Evolutionary conservation across 2,329 filamentous ascomycete genomes (phyloP), one percentile per base, ranked within the genome.

Genomic region (Botryosphaeria agaves): DNA sequence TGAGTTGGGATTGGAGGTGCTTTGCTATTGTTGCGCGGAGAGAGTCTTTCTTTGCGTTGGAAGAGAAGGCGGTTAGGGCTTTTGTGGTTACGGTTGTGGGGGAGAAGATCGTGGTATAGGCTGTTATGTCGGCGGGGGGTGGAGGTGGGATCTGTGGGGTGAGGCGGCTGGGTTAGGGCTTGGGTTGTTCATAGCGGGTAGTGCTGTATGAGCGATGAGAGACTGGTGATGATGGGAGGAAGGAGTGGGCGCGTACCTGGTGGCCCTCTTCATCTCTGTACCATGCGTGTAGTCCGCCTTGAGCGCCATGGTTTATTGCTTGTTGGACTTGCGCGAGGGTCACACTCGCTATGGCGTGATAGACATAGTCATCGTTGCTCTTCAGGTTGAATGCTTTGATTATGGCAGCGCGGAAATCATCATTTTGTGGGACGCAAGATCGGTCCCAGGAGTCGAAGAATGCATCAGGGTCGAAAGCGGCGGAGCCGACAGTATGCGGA

Each of bases 21-120:
- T 57, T 48, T 4, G 72, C 67, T 14, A 72, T 59, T 18, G 56
- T 53, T 32, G 59, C 52, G 29, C 76, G 68, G 12, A 78, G 57
- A 1, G 75, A 77, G 23, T 51, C 57, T 48, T 75, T 66, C 49
- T 69, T 71, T 23, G 78, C 75, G 46, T 80, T 81, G 36, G 74
- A 62, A 28, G 52, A 52, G 42, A 80, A 66, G 29, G 64, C 66
- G 36, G 62, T 75, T 9, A 83, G 60, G 7, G 75, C 66, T 34
- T 74, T 70, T 4, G 62, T 42, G 2, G 73, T 75, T 8, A 61
- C 58, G 3, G 71, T 72, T 1, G 61, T 54, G 1, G 76, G 63
- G 18, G 57, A 58, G 57, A 82, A 83, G 43, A 84, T 61, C 28
- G 66, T 57, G 21, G 69, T 64, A 56, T 84, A 83, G 12, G 76